A percentile compares a stretch with the other conserved stretches of the same genome.
phyloP scores from a whole-genome alignment of 352 stramenopile genomes.

The Pythium grandisporangium region DNA sequence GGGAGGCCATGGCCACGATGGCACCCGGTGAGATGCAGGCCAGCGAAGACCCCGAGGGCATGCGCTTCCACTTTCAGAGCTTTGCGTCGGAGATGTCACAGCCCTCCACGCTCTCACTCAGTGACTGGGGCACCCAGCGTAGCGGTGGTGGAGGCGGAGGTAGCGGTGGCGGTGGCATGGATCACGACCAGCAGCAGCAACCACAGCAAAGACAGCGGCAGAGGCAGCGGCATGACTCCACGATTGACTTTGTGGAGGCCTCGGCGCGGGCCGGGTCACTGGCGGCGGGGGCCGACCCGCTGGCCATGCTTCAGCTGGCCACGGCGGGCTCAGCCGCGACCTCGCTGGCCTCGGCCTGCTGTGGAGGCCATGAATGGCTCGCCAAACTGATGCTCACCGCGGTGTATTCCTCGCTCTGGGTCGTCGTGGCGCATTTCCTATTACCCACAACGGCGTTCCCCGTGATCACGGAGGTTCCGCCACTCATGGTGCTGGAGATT shows the following conservation, averaged over 20 bases:
- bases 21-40: too few species aligned
- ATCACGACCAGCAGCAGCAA: too few species aligned
- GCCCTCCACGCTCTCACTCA: constrained; percentile 8
- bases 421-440: constrained; percentile 13
- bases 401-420: constrained; percentile 20
- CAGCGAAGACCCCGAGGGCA: constrained; percentile 8
- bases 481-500: constrained; percentile 11
- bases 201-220: too few species aligned
- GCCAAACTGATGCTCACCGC: constrained; percentile 11
- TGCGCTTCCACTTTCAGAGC: constrained; percentile 20
- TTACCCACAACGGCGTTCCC: constrained; percentile 19
- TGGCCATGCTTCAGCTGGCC: constrained; percentile 19
- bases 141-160: constrained; percentile 7
- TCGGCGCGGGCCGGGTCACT: too few species aligned
- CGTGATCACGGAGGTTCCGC: constrained; percentile 16
- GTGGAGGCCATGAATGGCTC: constrained; percentile 17
- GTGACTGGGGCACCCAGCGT: background rate
- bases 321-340: constrained; percentile 13
- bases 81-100: constrained; percentile 19
- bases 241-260: too few species aligned
- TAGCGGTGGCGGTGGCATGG: background rate
- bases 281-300: too few species aligned
- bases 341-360: constrained; percentile 13
- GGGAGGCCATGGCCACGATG: constrained; percentile 10
- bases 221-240: too few species aligned